Evolutionary conservation across 139 green algal genomes (phyloP), one percentile per base, ranked within the genome.

Genomic region (Chlamydomonas urium): DNA sequence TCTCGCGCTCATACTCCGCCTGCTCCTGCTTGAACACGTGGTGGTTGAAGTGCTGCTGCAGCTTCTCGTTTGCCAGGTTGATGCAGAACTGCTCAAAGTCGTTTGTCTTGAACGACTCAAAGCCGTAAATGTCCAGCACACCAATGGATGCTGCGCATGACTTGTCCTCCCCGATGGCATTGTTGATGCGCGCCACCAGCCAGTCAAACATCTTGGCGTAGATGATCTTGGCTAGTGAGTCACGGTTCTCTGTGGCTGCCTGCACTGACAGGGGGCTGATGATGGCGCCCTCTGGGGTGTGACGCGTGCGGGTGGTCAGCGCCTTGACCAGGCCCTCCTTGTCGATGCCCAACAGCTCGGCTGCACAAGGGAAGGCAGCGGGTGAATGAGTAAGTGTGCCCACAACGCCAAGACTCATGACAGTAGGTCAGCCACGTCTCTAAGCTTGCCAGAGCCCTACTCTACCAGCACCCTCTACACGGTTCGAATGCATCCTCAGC

Each of bases 41-140:
- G 78, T 94, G 86, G 83, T 99, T 99, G 90, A 99, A 99, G 81
- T 99, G 95, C 86, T 99, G 95, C 89, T 99, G 95, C 76, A 99
- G 89, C 85, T 97, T 97, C 87, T 98, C 94, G 72, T 98, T 98
- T 6, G 94, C 93, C 47, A 98, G 85, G 79, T 98, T 98, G 86
- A 98, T 98, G 88, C 93, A 98, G 66, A 99, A 97, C 88, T 72
- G 79, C 84, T 96, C 92, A 76, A 96, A 96, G 71, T 94, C 90
- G 73, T 98, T 98, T 68, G 83, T 81, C 66, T 87, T 86, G 81
- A 98, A 98, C 29, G 76, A 83, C 85, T 98, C 93, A 74, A 98
- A 98, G 53, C 93, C 94, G 68, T 98, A 98, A 71, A 98, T 98
- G 73, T 98, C 94, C 57, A 98, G 88, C 66, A 98, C 90, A 62